These are phyloP conservation scores for Dalechampia spathulata DNA, from an alignment of 441 rosid genomes.

Conservation along the genomic window DNA sequence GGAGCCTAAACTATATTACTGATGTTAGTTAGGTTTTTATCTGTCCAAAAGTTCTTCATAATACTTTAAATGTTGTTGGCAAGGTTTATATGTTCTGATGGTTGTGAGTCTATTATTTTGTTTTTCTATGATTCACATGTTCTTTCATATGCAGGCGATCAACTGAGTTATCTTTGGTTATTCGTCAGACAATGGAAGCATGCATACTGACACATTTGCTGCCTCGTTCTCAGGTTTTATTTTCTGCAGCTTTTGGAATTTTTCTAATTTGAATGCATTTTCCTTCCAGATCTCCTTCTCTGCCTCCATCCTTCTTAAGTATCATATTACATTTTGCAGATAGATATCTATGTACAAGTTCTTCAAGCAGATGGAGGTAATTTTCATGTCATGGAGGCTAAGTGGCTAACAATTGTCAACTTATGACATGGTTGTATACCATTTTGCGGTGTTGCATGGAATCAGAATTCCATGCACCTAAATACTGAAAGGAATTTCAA, in stretches of 20 bases:
- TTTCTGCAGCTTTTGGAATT: background rate
- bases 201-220: constrained; percentile 70
- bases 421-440: background rate
- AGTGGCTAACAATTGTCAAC: background rate
- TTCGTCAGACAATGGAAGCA: constrained; percentile 93
- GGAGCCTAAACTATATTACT: no score
- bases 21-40: no score
- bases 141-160: constrained; percentile 53
- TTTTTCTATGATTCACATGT: constrained; percentile 1
- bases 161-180: constrained; percentile 81
- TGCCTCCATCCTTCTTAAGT: background rate
- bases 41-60: no score
- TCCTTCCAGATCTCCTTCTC: background rate
- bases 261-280: background rate
- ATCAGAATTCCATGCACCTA: no score
- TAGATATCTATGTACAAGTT: constrained; percentile 91
- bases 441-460: background rate
- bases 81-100: background rate
- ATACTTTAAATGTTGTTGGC: background rate
- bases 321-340: constrained; percentile 37
- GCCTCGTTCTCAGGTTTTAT: constrained; percentile 92
- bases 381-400: background rate
- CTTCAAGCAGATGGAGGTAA: constrained; percentile 98
- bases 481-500: background rate
- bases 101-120: background rate